phyloP scores from a whole-genome alignment of 495 filamentous ascomycete genomes.

The Patellaria atrata region DNA sequence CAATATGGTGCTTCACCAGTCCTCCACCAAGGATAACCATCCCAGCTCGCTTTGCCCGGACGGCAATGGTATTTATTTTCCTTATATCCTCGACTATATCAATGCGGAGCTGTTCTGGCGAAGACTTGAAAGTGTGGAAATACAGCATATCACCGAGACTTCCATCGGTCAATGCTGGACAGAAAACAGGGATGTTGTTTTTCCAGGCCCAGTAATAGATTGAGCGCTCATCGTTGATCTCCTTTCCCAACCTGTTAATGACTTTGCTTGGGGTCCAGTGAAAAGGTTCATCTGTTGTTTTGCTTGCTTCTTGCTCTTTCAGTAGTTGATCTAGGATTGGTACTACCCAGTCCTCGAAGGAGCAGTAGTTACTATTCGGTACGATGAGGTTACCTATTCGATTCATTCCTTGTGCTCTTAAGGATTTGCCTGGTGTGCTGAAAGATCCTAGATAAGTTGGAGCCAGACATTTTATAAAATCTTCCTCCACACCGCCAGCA shows the following conservation, averaged over 20 bases:
- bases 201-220: slow-evolving; percentile 91
- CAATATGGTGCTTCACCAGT: slow-evolving; percentile 91
- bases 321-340: slow-evolving; percentile 86
- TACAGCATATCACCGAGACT: slow-evolving; percentile 94
- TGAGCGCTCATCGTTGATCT: slow-evolving; percentile 78
- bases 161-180: slow-evolving; percentile 88
- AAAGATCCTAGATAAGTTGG: slow-evolving; percentile 88
- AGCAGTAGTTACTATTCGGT: slow-evolving; percentile 91
- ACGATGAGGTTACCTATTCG: slow-evolving; percentile 94
- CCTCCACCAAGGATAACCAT: slow-evolving; percentile 94
- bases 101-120: slow-evolving; percentile 59
- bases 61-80: slow-evolving; percentile 74
- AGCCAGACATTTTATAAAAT: slow-evolving; percentile 93
- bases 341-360: slow-evolving; percentile 93
- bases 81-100: slow-evolving; percentile 87
- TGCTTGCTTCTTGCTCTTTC: slow-evolving; percentile 72
- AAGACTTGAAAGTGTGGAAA: slow-evolving; percentile 83
- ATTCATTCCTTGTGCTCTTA: slow-evolving; percentile 76
- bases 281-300: slow-evolving; percentile 46
- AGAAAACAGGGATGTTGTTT: slow-evolving; percentile 93
- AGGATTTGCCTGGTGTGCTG: slow-evolving; percentile 51
- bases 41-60: slow-evolving; percentile 66
- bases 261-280: slow-evolving; percentile 86
- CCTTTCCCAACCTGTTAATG: slow-evolving; percentile 70
- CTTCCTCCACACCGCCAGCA: slow-evolving; percentile 93